A percentile compares a stretch with the other conserved stretches of the same genome.
These are phyloP conservation scores for Venturia effusa DNA, from an alignment of 2,329 filamentous ascomycete genomes.

Conservation along the genomic window DNA sequence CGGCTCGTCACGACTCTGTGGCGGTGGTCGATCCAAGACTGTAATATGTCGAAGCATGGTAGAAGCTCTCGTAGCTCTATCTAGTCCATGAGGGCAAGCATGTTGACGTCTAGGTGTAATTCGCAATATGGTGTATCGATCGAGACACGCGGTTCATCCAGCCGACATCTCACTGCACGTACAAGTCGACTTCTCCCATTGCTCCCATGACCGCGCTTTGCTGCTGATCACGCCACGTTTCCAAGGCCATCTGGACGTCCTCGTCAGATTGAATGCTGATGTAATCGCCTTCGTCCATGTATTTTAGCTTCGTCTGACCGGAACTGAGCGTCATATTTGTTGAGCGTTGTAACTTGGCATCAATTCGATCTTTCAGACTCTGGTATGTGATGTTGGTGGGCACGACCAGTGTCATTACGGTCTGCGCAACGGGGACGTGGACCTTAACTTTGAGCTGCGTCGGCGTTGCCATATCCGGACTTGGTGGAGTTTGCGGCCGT, in stretches of 20 bases:
- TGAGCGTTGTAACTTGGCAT: conserved; percentile 83
- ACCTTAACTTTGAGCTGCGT: conserved; percentile 95
- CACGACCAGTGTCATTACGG: conserved; percentile 86
- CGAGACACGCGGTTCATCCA: neutral
- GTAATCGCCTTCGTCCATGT: conserved; percentile 85
- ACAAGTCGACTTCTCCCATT: conserved; percentile 83
- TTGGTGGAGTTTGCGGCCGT: conserved; percentile 7
- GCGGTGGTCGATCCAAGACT: neutral
- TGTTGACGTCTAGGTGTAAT: neutral
- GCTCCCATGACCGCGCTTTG: conserved; percentile 52
- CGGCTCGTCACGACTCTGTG: neutral
- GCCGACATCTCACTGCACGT: conserved; percentile 24
- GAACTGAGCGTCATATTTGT: conserved; percentile 74
- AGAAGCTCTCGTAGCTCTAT: neutral
- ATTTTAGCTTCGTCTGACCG: conserved; percentile 76
- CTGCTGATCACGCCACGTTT: conserved; percentile 79
- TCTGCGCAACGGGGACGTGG: conserved; percentile 62
- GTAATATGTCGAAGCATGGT: neutral
- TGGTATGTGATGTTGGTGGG: conserved; percentile 92
- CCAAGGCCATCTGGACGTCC: conserved; percentile 90
- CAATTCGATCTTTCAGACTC: conserved; percentile 87
- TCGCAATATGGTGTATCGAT: neutral
- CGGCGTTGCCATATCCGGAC: conserved; percentile 29
- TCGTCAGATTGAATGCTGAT: conserved; percentile 93
- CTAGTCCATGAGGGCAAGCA: neutral